phyloP scores from a whole-genome alignment of 1,284 basidiomycete species.

The Puccinia novopanici region DNA sequence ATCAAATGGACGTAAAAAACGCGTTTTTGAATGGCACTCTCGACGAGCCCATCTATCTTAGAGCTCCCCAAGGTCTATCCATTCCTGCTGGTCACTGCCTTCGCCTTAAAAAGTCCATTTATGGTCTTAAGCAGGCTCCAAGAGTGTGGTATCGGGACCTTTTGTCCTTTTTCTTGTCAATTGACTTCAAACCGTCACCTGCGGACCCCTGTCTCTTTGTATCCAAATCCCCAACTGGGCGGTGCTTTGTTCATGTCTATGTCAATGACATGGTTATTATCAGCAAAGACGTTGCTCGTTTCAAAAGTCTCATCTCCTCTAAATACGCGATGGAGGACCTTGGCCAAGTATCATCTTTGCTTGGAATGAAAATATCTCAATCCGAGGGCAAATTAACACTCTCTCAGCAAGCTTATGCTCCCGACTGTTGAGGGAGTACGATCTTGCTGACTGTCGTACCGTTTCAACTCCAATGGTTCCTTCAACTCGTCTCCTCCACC shows the following conservation, averaged over 20 bases:
- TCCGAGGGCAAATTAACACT: background rate
- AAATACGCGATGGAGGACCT: slow-evolving; percentile 23
- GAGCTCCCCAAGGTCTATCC: slow-evolving; percentile 56
- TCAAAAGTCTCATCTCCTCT: slow-evolving; percentile 7
- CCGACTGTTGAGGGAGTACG: background rate
- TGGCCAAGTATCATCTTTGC: background rate
- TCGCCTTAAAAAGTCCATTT: background rate
- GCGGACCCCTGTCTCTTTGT: background rate
- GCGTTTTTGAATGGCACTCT: slow-evolving; percentile 62
- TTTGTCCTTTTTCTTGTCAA: background rate
- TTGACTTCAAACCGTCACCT: background rate
- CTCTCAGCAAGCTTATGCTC: background rate
- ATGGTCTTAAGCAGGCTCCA: background rate
- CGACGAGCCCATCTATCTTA: slow-evolving; percentile 61
- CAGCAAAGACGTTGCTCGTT: background rate
- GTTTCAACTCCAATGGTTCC: slow-evolving; percentile 2
- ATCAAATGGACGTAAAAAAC: slow-evolving; percentile 61
- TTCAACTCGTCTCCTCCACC: background rate
- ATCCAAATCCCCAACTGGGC: background rate
- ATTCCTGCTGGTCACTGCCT: background rate
- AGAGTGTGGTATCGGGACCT: background rate
- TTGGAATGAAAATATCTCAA: background rate
- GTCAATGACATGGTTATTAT: background rate
- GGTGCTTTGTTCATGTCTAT: background rate
- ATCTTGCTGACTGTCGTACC: background rate